Evolutionary conservation across 306 rosid genomes (phyloP).

Genomic region (Vachellia collinsii): DNA sequence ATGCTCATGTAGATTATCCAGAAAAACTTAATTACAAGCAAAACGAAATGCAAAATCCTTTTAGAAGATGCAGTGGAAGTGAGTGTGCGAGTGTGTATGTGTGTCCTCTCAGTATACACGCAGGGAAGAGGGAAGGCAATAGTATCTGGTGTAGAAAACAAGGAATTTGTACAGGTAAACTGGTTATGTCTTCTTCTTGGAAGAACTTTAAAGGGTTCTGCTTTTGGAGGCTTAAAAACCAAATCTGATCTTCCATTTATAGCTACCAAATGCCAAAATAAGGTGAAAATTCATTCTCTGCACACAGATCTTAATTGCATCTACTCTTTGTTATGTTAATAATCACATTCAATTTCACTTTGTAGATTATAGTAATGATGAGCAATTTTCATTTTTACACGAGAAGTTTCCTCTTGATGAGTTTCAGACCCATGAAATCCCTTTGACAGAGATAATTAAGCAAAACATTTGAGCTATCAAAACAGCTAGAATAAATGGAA

Average conservation of each 20-base stretch:
- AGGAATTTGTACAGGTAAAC: slow-evolving; percentile 25
- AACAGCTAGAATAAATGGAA: slow-evolving; percentile 45
- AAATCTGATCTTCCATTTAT: slow-evolving; percentile 49
- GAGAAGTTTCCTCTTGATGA: slow-evolving; percentile 54
- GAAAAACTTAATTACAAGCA: too few species aligned
- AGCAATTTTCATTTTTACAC: neutral
- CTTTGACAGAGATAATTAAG: slow-evolving; percentile 31
- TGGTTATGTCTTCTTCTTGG: slow-evolving; percentile 35
- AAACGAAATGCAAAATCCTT: too few species aligned
- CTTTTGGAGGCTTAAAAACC: slow-evolving; percentile 55
- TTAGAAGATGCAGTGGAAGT: too few species aligned
- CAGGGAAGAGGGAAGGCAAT: slow-evolving; percentile 52
- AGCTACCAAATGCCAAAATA: slow-evolving; percentile 39
- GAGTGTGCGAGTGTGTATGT: too few species aligned
- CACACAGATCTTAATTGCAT: neutral
- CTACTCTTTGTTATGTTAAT: neutral
- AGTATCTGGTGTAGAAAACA: slow-evolving; percentile 36
- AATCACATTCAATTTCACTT: neutral
- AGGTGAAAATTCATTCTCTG: slow-evolving; percentile 29
- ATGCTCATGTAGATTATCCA: neutral
- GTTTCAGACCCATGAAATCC: slow-evolving; percentile 36
- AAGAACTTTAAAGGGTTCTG: slow-evolving; percentile 50
- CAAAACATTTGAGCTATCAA: slow-evolving; percentile 41
- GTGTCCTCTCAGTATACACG: too few species aligned
- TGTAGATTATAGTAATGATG: neutral